Base-by-base conservation (phyloP, 306 rosid genomes). In the Oxytropis ochrocephala region DNA sequence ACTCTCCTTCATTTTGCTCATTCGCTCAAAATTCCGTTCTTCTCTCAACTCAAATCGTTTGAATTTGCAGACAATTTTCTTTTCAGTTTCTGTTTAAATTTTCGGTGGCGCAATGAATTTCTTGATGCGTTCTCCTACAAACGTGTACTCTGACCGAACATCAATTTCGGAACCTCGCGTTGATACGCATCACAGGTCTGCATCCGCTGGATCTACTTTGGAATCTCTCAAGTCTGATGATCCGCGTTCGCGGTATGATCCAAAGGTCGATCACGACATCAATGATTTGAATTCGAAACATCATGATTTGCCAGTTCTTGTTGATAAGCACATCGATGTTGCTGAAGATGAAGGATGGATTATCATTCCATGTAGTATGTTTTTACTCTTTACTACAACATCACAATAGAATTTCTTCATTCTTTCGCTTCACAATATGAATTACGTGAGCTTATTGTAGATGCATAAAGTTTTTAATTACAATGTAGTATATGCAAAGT, bases 311-410 rank as follows among this genome's bases (percentile, higher is more conserved):
- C 69, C 86, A 29, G 6, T 46, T 49, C 50, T 54, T 4, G 17
- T 55, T 11, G 86, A 78, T 50, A 87, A 87, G 83, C 99, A 94
- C 66, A 12, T 78, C 6, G 96, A 91, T 57, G 96, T 94, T 62
- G 76, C 85, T 12, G 91, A 79, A 67, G 89, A 87, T 56, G 96
- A 94, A 85, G 99, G 99, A 79, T 91, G 92, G 86, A 85, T 91
- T 36, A 80, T 80, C 36, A 85, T 94, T 75, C 92, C 97, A 39
- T 84, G 78, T 70, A 78, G 99, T 94, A 82, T 64, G 94, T 57
- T 13, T 77, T 72, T 43, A 12, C 50, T 75, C 60, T 44, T 16
- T 18, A 52, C 11, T 54, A 67, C 11, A 42, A 3, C 11, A 32
- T 49, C 46, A n/a, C 32, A 6, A 2, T 36, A n/a, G n/a, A n/a